Evolutionary conservation across 1,284 basidiomycete genomes (phyloP).

Genomic region (Vanrija humicola): DNA sequence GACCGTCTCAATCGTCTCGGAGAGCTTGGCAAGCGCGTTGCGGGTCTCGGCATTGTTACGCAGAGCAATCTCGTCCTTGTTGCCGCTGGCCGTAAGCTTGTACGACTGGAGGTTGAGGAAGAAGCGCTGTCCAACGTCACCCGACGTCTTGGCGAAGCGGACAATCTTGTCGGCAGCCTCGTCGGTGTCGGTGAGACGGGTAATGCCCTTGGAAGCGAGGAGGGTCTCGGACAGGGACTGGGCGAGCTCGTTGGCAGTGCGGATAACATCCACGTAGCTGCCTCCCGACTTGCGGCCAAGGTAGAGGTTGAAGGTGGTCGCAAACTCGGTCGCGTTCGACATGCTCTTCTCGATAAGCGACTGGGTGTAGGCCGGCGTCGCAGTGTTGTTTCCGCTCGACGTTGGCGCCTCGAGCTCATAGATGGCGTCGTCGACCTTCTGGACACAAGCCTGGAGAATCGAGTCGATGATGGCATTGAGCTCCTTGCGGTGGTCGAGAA

Average conservation of each 20-base stretch:
- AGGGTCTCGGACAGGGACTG: conserved; percentile 90
- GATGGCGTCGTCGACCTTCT: conserved; percentile 94
- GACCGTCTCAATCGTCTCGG: conserved; percentile 79
- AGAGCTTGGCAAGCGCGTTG: conserved; percentile 73
- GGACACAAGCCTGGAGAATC: conserved; percentile 91
- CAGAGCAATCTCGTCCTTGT: conserved; percentile 82
- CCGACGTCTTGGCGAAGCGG: conserved; percentile 75
- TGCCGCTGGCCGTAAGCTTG: conserved; percentile 71
- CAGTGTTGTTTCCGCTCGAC: conserved; percentile 87
- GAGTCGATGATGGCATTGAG: conserved; percentile 98
- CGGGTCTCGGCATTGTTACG: conserved; percentile 85
- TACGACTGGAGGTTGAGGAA: conserved; percentile 96
- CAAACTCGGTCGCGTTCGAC: conserved; percentile 93
- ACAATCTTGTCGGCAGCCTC: conserved; percentile 88
- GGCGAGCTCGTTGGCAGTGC: conserved; percentile 92
- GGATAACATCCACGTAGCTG: conserved; percentile 97
- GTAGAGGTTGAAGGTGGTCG: conserved; percentile 88
- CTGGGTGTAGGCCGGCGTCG: conserved; percentile 94
- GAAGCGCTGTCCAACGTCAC: conserved; percentile 82
- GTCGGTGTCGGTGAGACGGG: conserved; percentile 83
- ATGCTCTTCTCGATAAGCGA: conserved; percentile 98
- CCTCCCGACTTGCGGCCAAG: conserved; percentile 76
- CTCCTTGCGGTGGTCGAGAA: conserved; percentile 96
- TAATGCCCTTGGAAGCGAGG: conserved; percentile 91
- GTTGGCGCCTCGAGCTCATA: conserved; percentile 96